Evolutionary conservation across 306 rosid genomes (phyloP).

Genomic region (Cicer pinnatifidum): DNA sequence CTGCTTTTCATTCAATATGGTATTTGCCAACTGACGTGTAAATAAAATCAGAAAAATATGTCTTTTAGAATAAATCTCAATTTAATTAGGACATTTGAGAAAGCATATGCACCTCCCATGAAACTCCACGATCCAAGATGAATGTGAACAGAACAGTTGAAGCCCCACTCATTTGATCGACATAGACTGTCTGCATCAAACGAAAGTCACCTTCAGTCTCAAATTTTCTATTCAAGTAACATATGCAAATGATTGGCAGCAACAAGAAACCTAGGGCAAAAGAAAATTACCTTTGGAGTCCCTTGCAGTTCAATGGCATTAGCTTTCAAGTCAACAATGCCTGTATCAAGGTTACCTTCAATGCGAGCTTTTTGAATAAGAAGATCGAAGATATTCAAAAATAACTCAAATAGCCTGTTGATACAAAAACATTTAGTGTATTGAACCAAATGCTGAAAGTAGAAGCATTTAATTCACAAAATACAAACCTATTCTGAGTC

Average conservation of each 20-base stretch:
- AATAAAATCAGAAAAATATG: constrained; percentile 37
- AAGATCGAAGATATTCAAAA: constrained; percentile 88
- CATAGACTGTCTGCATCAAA: constrained; percentile 71
- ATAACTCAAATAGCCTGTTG: constrained; percentile 83
- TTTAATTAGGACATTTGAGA: constrained; percentile 29
- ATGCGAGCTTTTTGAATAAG: constrained; percentile 82
- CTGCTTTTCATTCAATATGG: constrained; percentile 79
- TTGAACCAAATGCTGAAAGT: constrained; percentile 43
- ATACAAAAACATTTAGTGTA: constrained; percentile 42
- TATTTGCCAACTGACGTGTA: constrained; percentile 67
- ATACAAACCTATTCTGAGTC: constrained; percentile 79
- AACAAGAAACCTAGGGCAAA: constrained; percentile 23
- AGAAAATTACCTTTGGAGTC: constrained; percentile 77
- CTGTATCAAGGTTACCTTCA: constrained; percentile 96
- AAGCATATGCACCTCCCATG: constrained; percentile 73
- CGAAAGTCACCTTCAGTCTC: constrained; percentile 5
- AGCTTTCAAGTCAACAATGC: constrained; percentile 97
- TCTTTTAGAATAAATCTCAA: constrained; percentile 14
- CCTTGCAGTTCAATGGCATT: constrained; percentile 77
- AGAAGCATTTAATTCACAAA: constrained; percentile 39
- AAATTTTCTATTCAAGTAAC: constrained; percentile 27
- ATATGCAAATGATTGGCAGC: constrained; percentile 23
- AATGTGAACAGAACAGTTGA: constrained; percentile 83
- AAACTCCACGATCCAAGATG: constrained; percentile 86
- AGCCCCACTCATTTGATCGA: constrained; percentile 84